Percentiles rank a stretch among this genome's conserved stretches.
Conservation (phyloP, 345 rosid genomes). For the Salix purpurea region DNA sequence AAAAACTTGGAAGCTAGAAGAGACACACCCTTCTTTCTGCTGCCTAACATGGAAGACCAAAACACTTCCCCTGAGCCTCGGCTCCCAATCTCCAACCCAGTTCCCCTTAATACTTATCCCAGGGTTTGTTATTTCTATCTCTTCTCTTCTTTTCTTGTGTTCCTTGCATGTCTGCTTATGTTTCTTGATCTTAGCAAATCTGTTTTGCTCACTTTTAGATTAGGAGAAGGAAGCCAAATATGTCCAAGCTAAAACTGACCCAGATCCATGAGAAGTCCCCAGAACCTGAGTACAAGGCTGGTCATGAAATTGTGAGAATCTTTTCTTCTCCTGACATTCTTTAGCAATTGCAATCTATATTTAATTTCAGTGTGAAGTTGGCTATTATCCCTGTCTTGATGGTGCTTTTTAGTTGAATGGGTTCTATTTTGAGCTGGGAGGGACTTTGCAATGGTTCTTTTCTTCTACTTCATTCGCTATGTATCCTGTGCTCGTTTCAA, state of each 20-base stretch:
- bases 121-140: slow-evolving; percentile 12
- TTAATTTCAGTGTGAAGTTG: not conserved
- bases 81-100: slow-evolving; percentile 1
- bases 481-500: not conserved
- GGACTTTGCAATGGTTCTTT: no score
- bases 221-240: slow-evolving; percentile 19
- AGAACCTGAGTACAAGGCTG: slow-evolving; percentile 13
- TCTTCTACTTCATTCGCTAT: not conserved
- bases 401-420: not conserved
- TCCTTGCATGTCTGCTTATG: slow-evolving; percentile 9
- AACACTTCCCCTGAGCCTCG: slow-evolving; percentile 4
- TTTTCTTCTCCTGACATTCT: not conserved
- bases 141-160: not conserved
- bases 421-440: not conserved
- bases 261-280: slow-evolving; percentile 26
- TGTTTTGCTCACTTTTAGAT: slow-evolving; percentile 11
- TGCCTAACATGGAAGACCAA: slow-evolving; percentile 12
- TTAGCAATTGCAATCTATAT: not conserved
- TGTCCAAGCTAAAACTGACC: slow-evolving; percentile 16
- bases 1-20: not conserved
- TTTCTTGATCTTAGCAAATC: slow-evolving; percentile 1
- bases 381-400: not conserved
- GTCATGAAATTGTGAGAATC: slow-evolving; percentile 19
- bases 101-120: slow-evolving; percentile 16
- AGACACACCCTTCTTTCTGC: not conserved